These are phyloP conservation scores for Ambrosiella cleistominuta DNA, from an alignment of 2,329 filamentous ascomycete genomes.

Conservation along the genomic window DNA sequence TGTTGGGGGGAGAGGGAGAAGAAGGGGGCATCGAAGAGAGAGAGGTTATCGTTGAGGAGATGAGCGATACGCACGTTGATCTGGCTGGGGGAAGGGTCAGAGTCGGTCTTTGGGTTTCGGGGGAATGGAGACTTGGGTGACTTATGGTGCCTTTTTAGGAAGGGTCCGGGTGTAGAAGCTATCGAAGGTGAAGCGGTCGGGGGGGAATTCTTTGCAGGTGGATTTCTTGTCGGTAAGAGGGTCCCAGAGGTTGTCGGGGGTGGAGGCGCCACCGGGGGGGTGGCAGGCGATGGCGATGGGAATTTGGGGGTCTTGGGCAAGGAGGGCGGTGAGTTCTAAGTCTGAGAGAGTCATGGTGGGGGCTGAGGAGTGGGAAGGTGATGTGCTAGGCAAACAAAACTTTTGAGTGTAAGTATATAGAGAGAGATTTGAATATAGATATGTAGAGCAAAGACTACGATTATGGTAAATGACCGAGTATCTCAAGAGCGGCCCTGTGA, in stretches of 20 bases:
- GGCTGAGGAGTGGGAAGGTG: not conserved
- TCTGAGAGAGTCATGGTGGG: not conserved
- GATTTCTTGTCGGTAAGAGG: slow-evolving; percentile 18
- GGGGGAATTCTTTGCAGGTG: slow-evolving; percentile 25
- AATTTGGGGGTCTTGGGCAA: not conserved
- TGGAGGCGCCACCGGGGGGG: slow-evolving; percentile 26
- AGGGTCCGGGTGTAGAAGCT: slow-evolving; percentile 20
- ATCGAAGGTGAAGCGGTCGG: slow-evolving; percentile 28
- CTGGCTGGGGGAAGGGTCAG: not conserved
- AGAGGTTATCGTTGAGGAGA: not conserved
- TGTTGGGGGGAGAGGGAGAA: slow-evolving; percentile 19
- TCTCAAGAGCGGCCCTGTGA: too few species aligned
- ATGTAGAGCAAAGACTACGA: too few species aligned
- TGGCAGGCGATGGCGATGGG: slow-evolving; percentile 21
- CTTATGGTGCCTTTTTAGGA: slow-evolving; percentile 4
- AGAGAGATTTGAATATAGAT: too few species aligned
- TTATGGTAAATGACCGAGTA: too few species aligned
- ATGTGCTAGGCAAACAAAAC: not conserved
- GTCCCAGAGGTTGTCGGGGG: slow-evolving; percentile 27
- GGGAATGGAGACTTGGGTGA: not conserved
- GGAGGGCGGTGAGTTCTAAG: not conserved
- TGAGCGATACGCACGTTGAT: not conserved
- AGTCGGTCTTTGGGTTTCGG: not conserved
- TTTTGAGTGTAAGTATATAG: too few species aligned
- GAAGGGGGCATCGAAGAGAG: slow-evolving; percentile 17